These are phyloP conservation scores for Chloris gayana DNA, from an alignment of 176 grass and related monocot genomes.

Conservation along the genomic window DNA sequence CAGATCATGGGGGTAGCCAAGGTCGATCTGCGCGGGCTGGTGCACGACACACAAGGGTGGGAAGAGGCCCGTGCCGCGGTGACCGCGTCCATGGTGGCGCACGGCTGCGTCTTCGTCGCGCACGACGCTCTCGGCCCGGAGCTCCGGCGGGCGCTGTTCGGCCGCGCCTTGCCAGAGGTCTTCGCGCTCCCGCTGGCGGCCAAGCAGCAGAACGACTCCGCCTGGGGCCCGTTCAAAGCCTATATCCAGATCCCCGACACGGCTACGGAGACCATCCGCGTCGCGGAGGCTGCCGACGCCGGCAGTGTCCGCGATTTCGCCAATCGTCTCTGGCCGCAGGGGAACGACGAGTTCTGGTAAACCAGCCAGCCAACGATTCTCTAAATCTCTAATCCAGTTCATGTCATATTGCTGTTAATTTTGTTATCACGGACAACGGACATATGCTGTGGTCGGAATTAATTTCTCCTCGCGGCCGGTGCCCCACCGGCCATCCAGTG, in stretches of 20 bases:
- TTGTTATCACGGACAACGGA: too few relatives aligned
- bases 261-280: conserved; percentile 49
- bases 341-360: conserved; percentile 44
- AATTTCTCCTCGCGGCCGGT: too few relatives aligned
- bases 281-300: conserved; percentile 40
- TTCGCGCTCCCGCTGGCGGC: conserved; percentile 53
- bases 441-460: too few relatives aligned
- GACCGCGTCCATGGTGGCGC: conserved; percentile 46
- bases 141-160: conserved; percentile 46
- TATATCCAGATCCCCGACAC: conserved; percentile 46
- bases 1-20: conserved; percentile 19
- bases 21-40: conserved; percentile 40
- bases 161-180: conserved; percentile 37
- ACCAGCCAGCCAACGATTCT: background rate
- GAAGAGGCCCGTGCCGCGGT: conserved; percentile 35
- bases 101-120: conserved; percentile 50
- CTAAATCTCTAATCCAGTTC: background rate
- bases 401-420: background rate
- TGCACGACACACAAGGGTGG: conserved; percentile 36
- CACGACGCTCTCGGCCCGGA: conserved; percentile 44
- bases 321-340: conserved; percentile 41
- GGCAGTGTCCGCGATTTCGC: conserved; percentile 30
- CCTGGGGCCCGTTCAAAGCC: background rate
- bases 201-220: conserved; percentile 40
- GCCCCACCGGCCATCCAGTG: background rate